Evolutionary conservation across 208 protist species (phyloP), one percentile per base, ranked within the genome.

Genomic region (Naegleria lovaniensis): DNA sequence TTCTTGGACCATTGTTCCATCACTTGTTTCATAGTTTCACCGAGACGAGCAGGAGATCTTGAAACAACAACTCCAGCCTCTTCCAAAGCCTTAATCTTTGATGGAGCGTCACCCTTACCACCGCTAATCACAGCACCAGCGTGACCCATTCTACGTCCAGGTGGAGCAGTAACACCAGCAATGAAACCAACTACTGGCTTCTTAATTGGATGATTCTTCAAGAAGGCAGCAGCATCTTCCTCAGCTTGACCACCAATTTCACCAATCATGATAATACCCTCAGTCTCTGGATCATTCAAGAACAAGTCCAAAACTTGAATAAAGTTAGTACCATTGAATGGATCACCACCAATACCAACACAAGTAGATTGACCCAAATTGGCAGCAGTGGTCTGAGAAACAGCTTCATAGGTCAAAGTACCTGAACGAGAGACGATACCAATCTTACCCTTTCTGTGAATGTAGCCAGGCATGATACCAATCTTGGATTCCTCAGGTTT

Each of bases 311-410:
- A 95, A 92, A 96, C 97, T 94, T 99, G 98, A 90, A 99, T 96
- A 96, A 99, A 99, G 96, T 99, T 99, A 85, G 98, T 99, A 38
- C 99, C 99, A 94, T 99, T 99, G 96, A 99, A 99, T 86, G 99
- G 99, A 93, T 99, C 99, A 93, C 98, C 98, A 93, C 98, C 98
- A 94, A 99, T 99, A 91, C 98, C 98, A 58, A 99, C 95, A 93
- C 97, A 98, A 25, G 97, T 95, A 36, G 97, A 97, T 95, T 99
- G 98, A 90, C 98, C 98, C 19, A 99, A 96, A 83, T 96, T 97
- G 19, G 95, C 96, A 0, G 93, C 94, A 41, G 98, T 99, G n/a
- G 99, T 99, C 94, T 99, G 98, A 36, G 96, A 96, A 59, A 99
- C 98, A 88, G 98, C 99, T 95, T 99, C 99, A 93, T 99, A 99